Percentiles rank a stretch among this genome's conserved stretches.
Evolutionary conservation across 495 filamentous ascomycete species (phyloP).

Genomic region (Massariosphaeria phaeospora): DNA sequence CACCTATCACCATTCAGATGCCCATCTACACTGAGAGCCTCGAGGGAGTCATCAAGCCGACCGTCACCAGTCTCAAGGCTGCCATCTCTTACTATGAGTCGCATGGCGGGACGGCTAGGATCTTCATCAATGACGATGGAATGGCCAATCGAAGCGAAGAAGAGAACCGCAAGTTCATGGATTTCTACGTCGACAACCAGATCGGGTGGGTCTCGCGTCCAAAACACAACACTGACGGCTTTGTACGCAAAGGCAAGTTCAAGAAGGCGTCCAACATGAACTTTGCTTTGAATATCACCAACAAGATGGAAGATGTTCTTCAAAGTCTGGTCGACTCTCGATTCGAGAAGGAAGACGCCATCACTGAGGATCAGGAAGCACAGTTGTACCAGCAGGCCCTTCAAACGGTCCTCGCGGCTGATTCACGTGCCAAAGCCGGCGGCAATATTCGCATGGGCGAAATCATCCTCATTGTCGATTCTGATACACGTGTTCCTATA

Average conservation of each 20-base stretch:
- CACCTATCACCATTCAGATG: slow-evolving; percentile 68
- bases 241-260: slow-evolving; percentile 47
- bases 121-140: slow-evolving; percentile 46
- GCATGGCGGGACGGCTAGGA: slow-evolving; percentile 43
- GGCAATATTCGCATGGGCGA: slow-evolving; percentile 58
- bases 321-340: slow-evolving; percentile 36
- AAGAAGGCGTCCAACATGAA: slow-evolving; percentile 86
- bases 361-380: slow-evolving; percentile 62
- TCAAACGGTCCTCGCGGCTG: slow-evolving; percentile 33
- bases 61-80: slow-evolving; percentile 51
- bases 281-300: slow-evolving; percentile 68
- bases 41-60: slow-evolving; percentile 54
- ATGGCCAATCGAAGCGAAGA: slow-evolving; percentile 43
- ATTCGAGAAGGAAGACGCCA: slow-evolving; percentile 59
- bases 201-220: slow-evolving; percentile 79
- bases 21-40: slow-evolving; percentile 69
- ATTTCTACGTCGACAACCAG: slow-evolving; percentile 61
- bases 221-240: slow-evolving; percentile 47
- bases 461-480: slow-evolving; percentile 34
- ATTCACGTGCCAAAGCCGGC: slow-evolving; percentile 65
- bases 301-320: slow-evolving; percentile 68
- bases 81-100: slow-evolving; percentile 58
- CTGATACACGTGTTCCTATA: slow-evolving; percentile 36
- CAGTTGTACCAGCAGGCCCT: slow-evolving; percentile 29
- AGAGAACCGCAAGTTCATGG: slow-evolving; percentile 61